phyloP scores from a whole-genome alignment of 768 basidiomycete genomes.

The Kwoniella pini region DNA sequence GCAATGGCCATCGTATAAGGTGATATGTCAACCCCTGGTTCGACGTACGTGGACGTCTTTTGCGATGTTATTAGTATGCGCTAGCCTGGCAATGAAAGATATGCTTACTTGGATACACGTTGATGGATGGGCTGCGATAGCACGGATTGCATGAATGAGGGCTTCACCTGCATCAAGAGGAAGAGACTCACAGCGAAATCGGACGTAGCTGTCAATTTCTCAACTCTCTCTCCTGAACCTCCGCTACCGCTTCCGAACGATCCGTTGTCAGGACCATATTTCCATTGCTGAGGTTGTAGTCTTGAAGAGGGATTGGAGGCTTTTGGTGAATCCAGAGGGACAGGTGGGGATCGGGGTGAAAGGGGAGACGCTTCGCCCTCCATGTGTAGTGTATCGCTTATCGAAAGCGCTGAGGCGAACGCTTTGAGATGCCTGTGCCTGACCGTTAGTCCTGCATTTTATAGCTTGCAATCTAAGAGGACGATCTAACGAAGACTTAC shows the following conservation, averaged over 20 bases:
- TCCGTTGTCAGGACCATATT: slow-evolving; percentile 38
- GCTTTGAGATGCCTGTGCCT: slow-evolving; percentile 66
- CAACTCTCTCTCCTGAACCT: slow-evolving; percentile 40
- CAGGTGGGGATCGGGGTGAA: slow-evolving; percentile 33
- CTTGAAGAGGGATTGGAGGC: slow-evolving; percentile 51
- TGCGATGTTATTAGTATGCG: slow-evolving; percentile 30
- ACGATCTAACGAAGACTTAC: slow-evolving; percentile 57
- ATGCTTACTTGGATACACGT: slow-evolving; percentile 69
- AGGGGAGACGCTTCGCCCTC: slow-evolving; percentile 37
- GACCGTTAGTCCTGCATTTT: not conserved
- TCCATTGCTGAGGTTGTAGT: slow-evolving; percentile 22
- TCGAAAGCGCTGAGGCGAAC: slow-evolving; percentile 71
- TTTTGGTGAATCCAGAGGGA: slow-evolving; percentile 13
- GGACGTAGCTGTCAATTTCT: slow-evolving; percentile 53
- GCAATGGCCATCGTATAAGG: slow-evolving; percentile 79
- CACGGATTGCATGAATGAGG: not conserved
- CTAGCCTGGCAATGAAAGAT: not conserved
- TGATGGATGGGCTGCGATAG: slow-evolving; percentile 71
- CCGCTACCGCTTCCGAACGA: slow-evolving; percentile 4
- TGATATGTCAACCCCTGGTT: slow-evolving; percentile 72
- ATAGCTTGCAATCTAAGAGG: not conserved
- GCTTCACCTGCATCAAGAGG: slow-evolving; percentile 57
- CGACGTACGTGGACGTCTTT: slow-evolving; percentile 54
- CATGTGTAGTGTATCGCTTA: slow-evolving; percentile 60
- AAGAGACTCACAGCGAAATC: slow-evolving; percentile 60